Evolutionary conservation across 2,329 filamentous ascomycete species (phyloP), one percentile per base, ranked within the genome.

Genomic region (Sporothrix pallida): DNA sequence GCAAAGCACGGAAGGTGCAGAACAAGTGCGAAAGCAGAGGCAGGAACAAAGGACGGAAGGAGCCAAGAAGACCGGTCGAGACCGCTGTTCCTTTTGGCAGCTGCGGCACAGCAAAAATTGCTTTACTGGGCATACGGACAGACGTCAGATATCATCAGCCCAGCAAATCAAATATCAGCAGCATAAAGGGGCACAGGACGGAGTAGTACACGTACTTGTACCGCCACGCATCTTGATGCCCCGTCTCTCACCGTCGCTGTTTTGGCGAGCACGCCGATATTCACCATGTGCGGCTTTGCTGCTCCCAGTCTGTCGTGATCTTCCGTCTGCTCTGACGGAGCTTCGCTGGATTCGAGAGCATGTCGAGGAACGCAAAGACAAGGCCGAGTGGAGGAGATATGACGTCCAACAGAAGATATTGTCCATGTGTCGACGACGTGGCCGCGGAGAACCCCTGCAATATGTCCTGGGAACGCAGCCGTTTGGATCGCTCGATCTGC

Each of bases 391-490:
- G 31, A 46, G 60, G 6, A 23, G n/a, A 3, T 26, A 26, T 44
- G 20, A 17, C 3, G 12, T 12, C 3, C 42, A 15, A 1, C 52
- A 26, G 37, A 13, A 31, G 17, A 23, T 88, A 1, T 76, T 81
- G 8, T 75, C 78, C 0, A 80, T 90, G 7, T 89, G 87, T 75
- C 81, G 80, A 3, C 81, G 83, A 68, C 84, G 90, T 48, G 84
- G 86, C 9, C 81, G 80, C 9, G 94, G 94, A 0, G 88, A 90
- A 74, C 96, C 96, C 1, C 83, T 99, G 48, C 96, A 98, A 81
- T 98, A 98, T 80, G 87, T 98, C 26, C 84, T 99, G 0, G 94
- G 94, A 3, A 90, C 91, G 5, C 94, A 98, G 80, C 96, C 92
- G 1, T 98, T 99, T 82, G 95, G 95, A 0, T 84, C 89, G 4